Conservation (phyloP, 352 stramenopile genomes). For the Phytophthora kernoviae region DNA sequence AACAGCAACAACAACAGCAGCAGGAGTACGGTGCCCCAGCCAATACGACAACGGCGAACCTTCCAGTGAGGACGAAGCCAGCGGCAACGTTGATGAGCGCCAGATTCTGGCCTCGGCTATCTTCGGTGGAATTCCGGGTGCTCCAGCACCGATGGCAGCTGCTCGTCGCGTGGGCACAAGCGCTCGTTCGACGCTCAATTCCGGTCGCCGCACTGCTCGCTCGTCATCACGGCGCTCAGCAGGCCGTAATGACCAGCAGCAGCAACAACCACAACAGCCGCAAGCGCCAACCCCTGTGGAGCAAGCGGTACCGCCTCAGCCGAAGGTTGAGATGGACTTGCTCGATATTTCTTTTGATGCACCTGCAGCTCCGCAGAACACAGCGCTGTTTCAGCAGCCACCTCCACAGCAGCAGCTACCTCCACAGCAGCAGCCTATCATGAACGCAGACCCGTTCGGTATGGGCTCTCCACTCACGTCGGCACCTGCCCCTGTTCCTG, state of each 20-base stretch:
- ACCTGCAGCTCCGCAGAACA: constrained; percentile 41
- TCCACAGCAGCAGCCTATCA: constrained; percentile 33
- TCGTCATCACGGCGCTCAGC: constrained; percentile 33
- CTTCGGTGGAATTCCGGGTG: constrained; percentile 95
- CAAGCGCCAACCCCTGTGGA: constrained; percentile 39
- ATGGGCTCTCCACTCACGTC: constrained; percentile 47
- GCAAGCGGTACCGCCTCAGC: constrained; percentile 32
- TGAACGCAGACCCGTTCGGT: constrained; percentile 67
- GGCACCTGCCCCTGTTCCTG: constrained; percentile 28
- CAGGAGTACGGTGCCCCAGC: constrained; percentile 48
- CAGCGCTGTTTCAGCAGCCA: constrained; percentile 41
- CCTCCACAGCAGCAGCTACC: constrained; percentile 24
- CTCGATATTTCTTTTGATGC: constrained; percentile 85
- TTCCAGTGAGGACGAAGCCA: constrained; percentile 36
- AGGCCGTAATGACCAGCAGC: constrained; percentile 45
- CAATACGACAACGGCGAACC: constrained; percentile 64
- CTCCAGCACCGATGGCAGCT: constrained; percentile 46
- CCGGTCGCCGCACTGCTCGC: constrained; percentile 30
- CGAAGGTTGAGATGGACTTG: constrained; percentile 78
- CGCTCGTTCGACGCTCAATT: constrained; percentile 33
- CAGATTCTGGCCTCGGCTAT: constrained; percentile 94
- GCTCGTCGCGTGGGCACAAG: constrained; percentile 40
- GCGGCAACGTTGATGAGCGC: constrained; percentile 64
- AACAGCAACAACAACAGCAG: constrained; percentile 31
- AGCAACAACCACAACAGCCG: constrained; percentile 34